Conservation (phyloP, 2,329 filamentous ascomycete genomes). For the Penicillium sp. region DNA sequence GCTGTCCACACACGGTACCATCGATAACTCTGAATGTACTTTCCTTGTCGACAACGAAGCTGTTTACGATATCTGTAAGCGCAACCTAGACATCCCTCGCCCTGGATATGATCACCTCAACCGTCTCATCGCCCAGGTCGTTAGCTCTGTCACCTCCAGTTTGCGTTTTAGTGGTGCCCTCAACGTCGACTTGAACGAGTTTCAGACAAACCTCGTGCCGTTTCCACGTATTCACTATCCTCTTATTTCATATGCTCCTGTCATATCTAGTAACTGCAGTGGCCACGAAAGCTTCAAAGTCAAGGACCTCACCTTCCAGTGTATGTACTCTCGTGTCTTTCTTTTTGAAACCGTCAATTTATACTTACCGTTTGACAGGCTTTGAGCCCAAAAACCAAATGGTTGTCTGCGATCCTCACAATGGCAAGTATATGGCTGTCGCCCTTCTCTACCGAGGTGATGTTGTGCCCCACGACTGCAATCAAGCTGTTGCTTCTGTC, state of each 20-base stretch:
- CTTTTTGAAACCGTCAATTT: too few species aligned
- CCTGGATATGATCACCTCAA: conserved; percentile 99
- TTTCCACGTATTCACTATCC: conserved; percentile 99
- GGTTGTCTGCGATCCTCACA: conserved; percentile 97
- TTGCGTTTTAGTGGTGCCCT: conserved; percentile 97
- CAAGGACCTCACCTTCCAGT: too few species aligned
- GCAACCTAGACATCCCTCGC: conserved; percentile 92
- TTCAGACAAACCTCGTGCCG: conserved; percentile 98
- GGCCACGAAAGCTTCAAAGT: too few species aligned
- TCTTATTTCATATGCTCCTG: too few species aligned
- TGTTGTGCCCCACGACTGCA: conserved; percentile 91
- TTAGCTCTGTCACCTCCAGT: conserved; percentile 95
- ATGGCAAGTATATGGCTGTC: conserved; percentile 99
- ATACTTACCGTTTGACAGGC: too few species aligned
- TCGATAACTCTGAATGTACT: conserved; percentile 98
- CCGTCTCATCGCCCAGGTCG: conserved; percentile 95
- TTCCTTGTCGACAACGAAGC: conserved; percentile 99
- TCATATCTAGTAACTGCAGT: too few species aligned
- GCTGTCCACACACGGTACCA: conserved; percentile 94
- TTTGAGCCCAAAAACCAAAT: conserved; percentile 99
- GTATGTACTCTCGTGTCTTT: too few species aligned
- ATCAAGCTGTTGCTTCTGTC: conserved; percentile 83
- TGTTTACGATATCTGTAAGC: conserved; percentile 98
- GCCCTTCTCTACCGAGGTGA: conserved; percentile 97
- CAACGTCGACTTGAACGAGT: conserved; percentile 98